Evolutionary conservation across 2,329 filamentous ascomycete species (phyloP).

Genomic region (Fusarium sp.): DNA sequence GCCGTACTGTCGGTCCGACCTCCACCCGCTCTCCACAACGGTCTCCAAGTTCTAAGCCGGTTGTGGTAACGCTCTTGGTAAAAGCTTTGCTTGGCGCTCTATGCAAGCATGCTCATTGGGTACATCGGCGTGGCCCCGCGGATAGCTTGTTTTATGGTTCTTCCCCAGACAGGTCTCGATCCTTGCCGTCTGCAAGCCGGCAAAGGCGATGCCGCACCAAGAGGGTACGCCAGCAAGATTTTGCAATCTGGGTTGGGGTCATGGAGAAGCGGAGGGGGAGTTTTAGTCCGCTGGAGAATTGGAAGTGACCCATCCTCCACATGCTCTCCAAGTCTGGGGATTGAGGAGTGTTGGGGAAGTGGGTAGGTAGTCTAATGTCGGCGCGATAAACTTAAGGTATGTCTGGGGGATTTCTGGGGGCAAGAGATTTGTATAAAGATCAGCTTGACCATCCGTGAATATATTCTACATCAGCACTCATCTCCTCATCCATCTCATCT

Average conservation of each 20-base stretch:
- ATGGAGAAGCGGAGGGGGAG: conserved; percentile 3
- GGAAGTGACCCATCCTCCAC: conserved; percentile 22
- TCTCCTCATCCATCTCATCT: conserved; percentile 20
- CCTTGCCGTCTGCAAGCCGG: conserved; percentile 4
- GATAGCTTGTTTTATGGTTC: conserved; percentile 44
- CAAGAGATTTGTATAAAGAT: conserved; percentile 37
- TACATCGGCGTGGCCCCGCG: background rate
- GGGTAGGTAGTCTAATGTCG: conserved; percentile 22
- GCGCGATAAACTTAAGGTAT: conserved; percentile 17
- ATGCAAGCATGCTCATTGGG: conserved; percentile 2
- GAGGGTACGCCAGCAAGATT: conserved; percentile 15
- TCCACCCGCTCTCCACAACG: conserved; percentile 24
- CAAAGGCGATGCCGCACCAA: conserved; percentile 19
- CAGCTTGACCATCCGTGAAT: background rate
- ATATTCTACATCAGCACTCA: conserved; percentile 20
- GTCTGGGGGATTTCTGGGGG: background rate
- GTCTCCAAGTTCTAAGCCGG: background rate
- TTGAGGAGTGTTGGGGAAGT: conserved; percentile 39
- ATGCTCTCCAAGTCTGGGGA: conserved; percentile 35
- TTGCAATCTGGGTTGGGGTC: conserved; percentile 10
- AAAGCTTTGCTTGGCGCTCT: conserved; percentile 3
- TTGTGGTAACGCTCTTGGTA: background rate
- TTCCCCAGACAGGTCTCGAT: conserved; percentile 38
- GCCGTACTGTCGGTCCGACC: conserved; percentile 39
- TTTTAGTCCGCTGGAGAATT: conserved; percentile 28